A percentile compares a stretch with the other conserved stretches of the same genome.
Conservation (phyloP, 2,329 filamentous ascomycete genomes). For the Pseudohalonectria lignicola region DNA sequence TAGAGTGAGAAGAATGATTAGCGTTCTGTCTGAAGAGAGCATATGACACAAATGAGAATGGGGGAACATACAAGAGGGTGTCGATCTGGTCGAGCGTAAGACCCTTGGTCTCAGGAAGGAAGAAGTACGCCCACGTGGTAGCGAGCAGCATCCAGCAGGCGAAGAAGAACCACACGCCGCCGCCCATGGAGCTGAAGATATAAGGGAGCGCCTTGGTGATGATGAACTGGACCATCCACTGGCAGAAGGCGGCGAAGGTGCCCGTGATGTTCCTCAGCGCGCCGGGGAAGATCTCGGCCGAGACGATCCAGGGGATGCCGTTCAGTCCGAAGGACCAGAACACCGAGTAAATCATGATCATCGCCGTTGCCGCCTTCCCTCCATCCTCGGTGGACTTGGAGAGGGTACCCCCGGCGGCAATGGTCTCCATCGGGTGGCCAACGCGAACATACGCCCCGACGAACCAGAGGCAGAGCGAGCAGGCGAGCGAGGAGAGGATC, state of each 20-base stretch:
- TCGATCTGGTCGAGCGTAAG: conserved; percentile 42
- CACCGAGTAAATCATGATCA: conserved; percentile 42
- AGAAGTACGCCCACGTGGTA: conserved; percentile 36
- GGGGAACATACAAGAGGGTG: conserved; percentile 8
- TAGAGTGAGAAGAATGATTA: background rate
- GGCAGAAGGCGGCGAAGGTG: conserved; percentile 25
- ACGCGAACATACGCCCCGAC: conserved; percentile 42
- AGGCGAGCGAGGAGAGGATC: conserved; percentile 34
- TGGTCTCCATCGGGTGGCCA: conserved; percentile 33
- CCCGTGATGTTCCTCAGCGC: conserved; percentile 28
- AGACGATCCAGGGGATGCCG: conserved; percentile 33
- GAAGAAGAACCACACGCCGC: conserved; percentile 48
- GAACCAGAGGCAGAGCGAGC: conserved; percentile 36
- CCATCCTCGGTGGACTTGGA: conserved; percentile 30
- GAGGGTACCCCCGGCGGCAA: conserved; percentile 27
- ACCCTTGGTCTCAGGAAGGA: conserved; percentile 44
- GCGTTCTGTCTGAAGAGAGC: background rate
- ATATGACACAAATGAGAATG: background rate
- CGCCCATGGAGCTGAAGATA: conserved; percentile 29
- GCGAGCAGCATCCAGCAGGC: conserved; percentile 37
- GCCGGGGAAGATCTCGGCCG: conserved; percentile 32
- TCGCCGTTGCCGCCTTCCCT: conserved; percentile 40
- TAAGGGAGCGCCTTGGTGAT: conserved; percentile 32
- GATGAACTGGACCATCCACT: conserved; percentile 29
- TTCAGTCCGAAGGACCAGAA: conserved; percentile 36